These are phyloP conservation scores for Epichloe elymi DNA, from an alignment of 2,329 filamentous ascomycete genomes.

Conservation along the genomic window DNA sequence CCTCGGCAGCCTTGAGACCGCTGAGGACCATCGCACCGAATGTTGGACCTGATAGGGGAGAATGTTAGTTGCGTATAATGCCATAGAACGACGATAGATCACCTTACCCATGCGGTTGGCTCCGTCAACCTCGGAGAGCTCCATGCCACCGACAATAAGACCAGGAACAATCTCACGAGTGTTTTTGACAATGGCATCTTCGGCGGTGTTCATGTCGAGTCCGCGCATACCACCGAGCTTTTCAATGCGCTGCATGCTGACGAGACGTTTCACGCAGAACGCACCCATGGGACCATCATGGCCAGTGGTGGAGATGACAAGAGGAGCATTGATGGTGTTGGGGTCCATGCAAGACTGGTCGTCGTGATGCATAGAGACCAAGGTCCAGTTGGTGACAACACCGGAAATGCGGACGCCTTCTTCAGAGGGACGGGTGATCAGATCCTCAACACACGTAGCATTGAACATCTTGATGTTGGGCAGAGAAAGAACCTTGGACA, in stretches of 20 bases:
- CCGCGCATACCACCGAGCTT: constrained; percentile 86
- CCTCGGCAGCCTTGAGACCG: constrained; percentile 85
- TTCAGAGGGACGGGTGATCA: constrained; percentile 63
- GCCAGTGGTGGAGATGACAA: constrained; percentile 81
- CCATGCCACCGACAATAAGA: constrained; percentile 89
- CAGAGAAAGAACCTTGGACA: constrained; percentile 71
- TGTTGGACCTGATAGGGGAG: constrained; percentile 41
- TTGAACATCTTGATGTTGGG: constrained; percentile 96
- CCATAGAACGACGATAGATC: neutral
- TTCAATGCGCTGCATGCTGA: constrained; percentile 73
- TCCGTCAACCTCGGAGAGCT: constrained; percentile 79
- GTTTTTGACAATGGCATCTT: constrained; percentile 87
- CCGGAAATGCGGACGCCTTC: constrained; percentile 60
- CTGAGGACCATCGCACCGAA: constrained; percentile 82
- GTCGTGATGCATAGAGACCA: constrained; percentile 77
- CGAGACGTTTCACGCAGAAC: constrained; percentile 81
- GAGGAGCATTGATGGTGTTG: constrained; percentile 87
- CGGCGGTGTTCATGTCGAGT: constrained; percentile 80
- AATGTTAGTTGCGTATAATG: neutral
- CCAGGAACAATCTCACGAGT: constrained; percentile 81
- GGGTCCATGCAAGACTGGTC: constrained; percentile 95
- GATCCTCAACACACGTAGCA: constrained; percentile 79
- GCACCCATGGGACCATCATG: constrained; percentile 87
- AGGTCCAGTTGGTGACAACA: constrained; percentile 92
- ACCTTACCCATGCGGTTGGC: constrained; percentile 71